These are phyloP conservation scores for Blastobotrys raffinosifermentans DNA, from an alignment of 1,139 yeast genomes.

Conservation along the genomic window DNA sequence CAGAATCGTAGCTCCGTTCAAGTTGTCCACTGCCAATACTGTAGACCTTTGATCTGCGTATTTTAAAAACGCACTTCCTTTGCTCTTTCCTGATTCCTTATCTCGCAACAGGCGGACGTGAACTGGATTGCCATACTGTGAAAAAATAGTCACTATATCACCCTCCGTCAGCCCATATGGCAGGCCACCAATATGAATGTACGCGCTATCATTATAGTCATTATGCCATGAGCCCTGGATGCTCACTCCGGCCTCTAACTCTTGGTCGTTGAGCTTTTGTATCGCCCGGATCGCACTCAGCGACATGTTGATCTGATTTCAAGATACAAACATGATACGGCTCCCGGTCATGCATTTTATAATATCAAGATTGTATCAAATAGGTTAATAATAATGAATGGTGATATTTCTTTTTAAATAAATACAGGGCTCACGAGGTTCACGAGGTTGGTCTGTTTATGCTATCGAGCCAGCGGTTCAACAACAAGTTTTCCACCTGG, in stretches of 20 bases:
- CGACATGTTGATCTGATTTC: no score
- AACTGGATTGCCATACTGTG: slow-evolving; percentile 87
- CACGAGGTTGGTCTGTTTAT: slow-evolving; percentile 12
- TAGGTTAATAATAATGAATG: background rate
- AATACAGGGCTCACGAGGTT: background rate
- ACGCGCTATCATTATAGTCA: slow-evolving; percentile 70
- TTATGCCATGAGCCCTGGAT: slow-evolving; percentile 81
- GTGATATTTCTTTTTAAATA: background rate
- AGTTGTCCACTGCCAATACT: slow-evolving; percentile 80
- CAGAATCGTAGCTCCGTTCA: slow-evolving; percentile 62
- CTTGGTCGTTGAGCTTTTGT: slow-evolving; percentile 59
- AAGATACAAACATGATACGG: no score
- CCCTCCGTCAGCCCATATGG: slow-evolving; percentile 61
- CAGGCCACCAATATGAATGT: slow-evolving; percentile 65
- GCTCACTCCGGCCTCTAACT: slow-evolving; percentile 54
- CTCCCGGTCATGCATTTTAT: no score
- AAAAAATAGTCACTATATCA: slow-evolving; percentile 71
- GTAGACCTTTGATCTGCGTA: slow-evolving; percentile 80
- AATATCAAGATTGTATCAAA: no score
- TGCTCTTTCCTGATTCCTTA: slow-evolving; percentile 57
- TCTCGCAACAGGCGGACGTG: slow-evolving; percentile 71
- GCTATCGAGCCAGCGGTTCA: slow-evolving; percentile 44
- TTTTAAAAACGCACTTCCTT: slow-evolving; percentile 77
- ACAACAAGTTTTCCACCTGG: slow-evolving; percentile 41
- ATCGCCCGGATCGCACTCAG: slow-evolving; percentile 38